A percentile compares a stretch with the other conserved stretches of the same genome.
phyloP scores from a whole-genome alignment of 1,139 yeast genomes.

The Hyphopichia burtonii region DNA sequence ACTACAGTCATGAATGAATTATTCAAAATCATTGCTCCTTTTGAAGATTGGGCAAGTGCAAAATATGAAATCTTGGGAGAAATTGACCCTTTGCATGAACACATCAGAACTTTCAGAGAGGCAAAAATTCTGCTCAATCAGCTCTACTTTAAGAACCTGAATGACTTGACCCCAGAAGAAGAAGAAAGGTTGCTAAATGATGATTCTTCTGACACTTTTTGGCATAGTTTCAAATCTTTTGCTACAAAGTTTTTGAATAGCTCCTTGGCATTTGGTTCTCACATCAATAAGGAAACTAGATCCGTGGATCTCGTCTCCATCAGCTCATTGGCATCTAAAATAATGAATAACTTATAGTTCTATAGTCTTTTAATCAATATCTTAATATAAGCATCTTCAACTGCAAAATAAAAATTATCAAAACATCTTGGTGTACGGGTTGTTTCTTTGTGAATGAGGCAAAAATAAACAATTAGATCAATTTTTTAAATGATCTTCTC shows the following conservation, averaged over 20 bases:
- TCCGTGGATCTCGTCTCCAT: neutral
- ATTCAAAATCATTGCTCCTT: constrained; percentile 4
- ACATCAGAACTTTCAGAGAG: neutral
- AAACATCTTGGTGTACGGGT: neutral
- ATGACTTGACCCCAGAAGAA: constrained; percentile 7
- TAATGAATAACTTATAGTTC: constrained; percentile 2
- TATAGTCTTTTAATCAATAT: too few relatives aligned
- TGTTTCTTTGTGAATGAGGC: neutral
- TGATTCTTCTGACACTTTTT: constrained; percentile 2
- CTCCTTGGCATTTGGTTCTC: constrained; percentile 3
- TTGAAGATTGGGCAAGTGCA: constrained; percentile 2
- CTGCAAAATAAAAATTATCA: too few relatives aligned
- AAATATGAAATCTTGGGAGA: constrained; percentile 1
- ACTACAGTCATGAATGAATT: constrained; percentile 4
- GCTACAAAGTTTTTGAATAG: constrained; percentile 3
- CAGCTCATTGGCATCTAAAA: constrained; percentile 5
- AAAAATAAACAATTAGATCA: neutral
- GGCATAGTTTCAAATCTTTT: constrained; percentile 7
- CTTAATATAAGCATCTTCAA: too few relatives aligned
- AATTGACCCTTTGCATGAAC: neutral
- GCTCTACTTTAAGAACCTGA: neutral
- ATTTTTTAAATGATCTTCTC: neutral
- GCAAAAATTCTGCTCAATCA: neutral
- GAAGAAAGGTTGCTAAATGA: constrained; percentile 7
- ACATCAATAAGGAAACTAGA: neutral